These are phyloP conservation scores for Boletales sp. DNA, from an alignment of 768 basidiomycete genomes.

Conservation along the genomic window DNA sequence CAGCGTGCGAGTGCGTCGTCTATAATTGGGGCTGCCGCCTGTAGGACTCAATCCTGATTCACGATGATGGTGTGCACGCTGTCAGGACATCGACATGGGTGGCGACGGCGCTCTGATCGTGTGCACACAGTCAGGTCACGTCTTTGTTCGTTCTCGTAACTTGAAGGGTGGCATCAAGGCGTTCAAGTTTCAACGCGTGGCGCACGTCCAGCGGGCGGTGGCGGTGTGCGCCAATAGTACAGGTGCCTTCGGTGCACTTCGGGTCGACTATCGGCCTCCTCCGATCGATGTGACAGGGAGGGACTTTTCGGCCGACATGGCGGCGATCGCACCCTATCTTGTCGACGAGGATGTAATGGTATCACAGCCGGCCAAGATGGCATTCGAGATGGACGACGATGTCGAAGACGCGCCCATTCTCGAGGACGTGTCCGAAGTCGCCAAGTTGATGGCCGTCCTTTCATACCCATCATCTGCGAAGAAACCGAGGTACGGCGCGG, in stretches of 20 bases:
- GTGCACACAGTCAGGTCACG: constrained; percentile 93
- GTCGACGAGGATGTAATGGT: not conserved
- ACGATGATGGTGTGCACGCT: no score
- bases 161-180: constrained; percentile 39
- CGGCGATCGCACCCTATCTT: constrained; percentile 59
- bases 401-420: constrained; percentile 35
- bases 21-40: not conserved
- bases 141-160: constrained; percentile 76
- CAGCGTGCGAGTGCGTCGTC: constrained; percentile 59
- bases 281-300: constrained; percentile 55
- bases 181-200: constrained; percentile 77
- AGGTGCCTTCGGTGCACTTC: constrained; percentile 84
- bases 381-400: constrained; percentile 32
- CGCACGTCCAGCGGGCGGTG: constrained; percentile 80
- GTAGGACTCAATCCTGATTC: not conserved
- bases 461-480: not conserved
- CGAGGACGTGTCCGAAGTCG: constrained; percentile 33
- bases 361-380: not conserved
- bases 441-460: constrained; percentile 19
- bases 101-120: constrained; percentile 85
- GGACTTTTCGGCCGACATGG: constrained; percentile 62
- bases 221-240: constrained; percentile 82
- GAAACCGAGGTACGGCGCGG: constrained; percentile 52
- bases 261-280: constrained; percentile 63
- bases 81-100: constrained; percentile 83